Evolutionary conservation across 1,139 yeast species (phyloP).

Genomic region (Pneumocystis wakefieldiae): DNA sequence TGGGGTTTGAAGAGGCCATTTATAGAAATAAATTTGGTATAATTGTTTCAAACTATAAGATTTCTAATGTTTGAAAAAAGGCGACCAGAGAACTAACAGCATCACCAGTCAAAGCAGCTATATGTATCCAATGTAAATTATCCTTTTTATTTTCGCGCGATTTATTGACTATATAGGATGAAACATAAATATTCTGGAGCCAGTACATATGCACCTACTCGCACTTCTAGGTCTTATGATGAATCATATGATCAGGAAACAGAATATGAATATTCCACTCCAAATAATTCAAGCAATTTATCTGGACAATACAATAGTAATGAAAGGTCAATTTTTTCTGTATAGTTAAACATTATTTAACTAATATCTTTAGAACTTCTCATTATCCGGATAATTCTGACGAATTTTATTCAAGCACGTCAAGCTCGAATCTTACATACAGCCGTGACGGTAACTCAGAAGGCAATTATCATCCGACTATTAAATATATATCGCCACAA

Average conservation of each 20-base stretch:
- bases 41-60: neutral
- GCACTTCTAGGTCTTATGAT: neutral
- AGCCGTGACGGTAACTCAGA: neutral
- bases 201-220: neutral
- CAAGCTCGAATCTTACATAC: neutral
- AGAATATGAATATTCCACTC: neutral
- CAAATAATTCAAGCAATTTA: neutral
- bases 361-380: neutral
- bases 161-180: neutral
- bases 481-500: neutral
- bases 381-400: neutral
- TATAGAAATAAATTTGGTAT: slow-evolving; percentile 37
- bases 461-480: neutral
- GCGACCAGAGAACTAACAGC: neutral
- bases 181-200: neutral
- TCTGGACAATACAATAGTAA: neutral
- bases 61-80: neutral
- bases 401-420: neutral
- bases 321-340: neutral
- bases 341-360: neutral
- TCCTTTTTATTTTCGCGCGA: neutral
- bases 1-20: slow-evolving; percentile 82
- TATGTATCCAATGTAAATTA: neutral
- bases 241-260: neutral
- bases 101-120: neutral